phyloP scores from a whole-genome alignment of 805 yeast species.

The Ogataea wickerhamii region DNA sequence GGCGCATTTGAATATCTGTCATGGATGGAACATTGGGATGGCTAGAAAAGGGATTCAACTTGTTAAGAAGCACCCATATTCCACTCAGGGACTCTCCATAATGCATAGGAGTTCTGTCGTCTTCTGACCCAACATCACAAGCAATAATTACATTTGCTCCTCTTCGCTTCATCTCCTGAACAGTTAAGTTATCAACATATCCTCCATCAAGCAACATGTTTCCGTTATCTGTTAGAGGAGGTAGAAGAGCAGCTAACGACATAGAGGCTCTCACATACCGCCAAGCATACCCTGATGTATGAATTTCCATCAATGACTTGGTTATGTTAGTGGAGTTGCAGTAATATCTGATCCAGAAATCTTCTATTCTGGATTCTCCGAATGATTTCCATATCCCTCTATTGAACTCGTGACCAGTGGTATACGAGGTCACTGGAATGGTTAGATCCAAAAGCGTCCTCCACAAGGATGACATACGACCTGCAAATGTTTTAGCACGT shows the following conservation, averaged over 20 bases:
- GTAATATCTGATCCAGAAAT: conserved; percentile 87
- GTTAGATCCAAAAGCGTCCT: conserved; percentile 80
- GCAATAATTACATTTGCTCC: conserved; percentile 90
- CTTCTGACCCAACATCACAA: conserved; percentile 93
- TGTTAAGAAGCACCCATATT: conserved; percentile 80
- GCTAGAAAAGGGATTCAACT: conserved; percentile 85
- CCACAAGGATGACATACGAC: conserved; percentile 82
- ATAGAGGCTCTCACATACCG: conserved; percentile 91
- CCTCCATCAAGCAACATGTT: conserved; percentile 96
- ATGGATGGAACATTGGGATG: conserved; percentile 89
- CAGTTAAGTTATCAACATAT: conserved; percentile 90
- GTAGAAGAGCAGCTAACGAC: conserved; percentile 92
- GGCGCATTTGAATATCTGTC: conserved; percentile 90
- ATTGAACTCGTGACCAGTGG: conserved; percentile 96
- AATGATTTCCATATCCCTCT: conserved; percentile 96
- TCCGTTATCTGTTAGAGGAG: conserved; percentile 85
- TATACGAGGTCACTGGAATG: conserved; percentile 89
- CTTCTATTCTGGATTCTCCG: conserved; percentile 91
- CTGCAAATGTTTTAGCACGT: conserved; percentile 79
- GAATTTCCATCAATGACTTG: conserved; percentile 92
- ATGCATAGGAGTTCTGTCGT: conserved; percentile 82
- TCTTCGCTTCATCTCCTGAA: conserved; percentile 80
- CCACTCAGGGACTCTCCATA: conserved; percentile 95
- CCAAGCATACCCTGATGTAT: conserved; percentile 92
- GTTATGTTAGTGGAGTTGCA: conserved; percentile 95